phyloP scores from a whole-genome alignment of 208 protist species.

The Phytomonas sp. region DNA sequence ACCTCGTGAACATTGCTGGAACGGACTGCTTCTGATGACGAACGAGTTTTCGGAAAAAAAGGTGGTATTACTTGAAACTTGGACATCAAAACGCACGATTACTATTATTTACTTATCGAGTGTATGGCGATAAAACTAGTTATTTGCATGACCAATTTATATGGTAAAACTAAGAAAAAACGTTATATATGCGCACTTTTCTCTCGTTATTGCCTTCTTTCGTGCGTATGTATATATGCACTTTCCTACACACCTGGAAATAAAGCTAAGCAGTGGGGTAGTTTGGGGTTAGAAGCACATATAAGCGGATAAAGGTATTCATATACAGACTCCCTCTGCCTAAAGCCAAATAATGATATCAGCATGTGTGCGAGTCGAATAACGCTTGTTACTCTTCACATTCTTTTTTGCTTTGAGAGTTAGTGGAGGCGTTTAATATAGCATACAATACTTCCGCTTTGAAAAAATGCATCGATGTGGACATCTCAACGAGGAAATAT shows the following conservation, averaged over 20 bases:
- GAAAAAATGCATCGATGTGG: background rate
- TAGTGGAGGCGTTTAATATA: background rate
- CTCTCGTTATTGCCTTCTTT: background rate
- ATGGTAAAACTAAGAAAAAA: background rate
- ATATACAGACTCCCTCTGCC: background rate
- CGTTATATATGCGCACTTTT: background rate
- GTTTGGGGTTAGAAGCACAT: background rate
- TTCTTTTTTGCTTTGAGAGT: background rate
- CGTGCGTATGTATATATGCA: background rate
- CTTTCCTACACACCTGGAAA: background rate
- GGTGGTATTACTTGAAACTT: background rate
- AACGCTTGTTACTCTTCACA: background rate
- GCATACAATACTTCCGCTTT: background rate
- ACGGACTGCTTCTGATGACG: background rate
- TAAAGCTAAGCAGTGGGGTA: background rate
- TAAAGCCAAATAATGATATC: background rate
- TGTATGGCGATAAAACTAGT: background rate
- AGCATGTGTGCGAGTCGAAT: background rate
- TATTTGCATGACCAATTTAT: background rate
- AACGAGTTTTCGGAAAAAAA: background rate
- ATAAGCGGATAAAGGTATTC: background rate
- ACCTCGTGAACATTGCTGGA: background rate
- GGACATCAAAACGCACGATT: background rate
- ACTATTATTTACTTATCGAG: background rate
- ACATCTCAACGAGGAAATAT: slow-evolving; percentile 2